These are phyloP conservation scores for Acidiella bohemica DNA, from an alignment of 495 filamentous ascomycete species.

Conservation along the genomic window DNA sequence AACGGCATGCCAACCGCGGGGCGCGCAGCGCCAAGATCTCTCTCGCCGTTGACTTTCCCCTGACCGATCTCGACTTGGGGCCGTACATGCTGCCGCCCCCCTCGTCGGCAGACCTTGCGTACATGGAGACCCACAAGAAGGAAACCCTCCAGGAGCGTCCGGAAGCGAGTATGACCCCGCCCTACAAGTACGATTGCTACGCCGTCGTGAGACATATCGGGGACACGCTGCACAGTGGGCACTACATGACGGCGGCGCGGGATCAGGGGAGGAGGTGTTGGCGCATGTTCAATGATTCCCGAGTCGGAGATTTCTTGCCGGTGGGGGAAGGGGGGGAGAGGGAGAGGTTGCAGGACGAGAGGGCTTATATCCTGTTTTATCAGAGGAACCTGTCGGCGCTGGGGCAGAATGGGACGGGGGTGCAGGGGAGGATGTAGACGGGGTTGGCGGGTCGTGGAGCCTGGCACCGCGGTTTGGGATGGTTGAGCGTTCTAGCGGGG, in stretches of 20 bases:
- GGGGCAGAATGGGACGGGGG: not conserved
- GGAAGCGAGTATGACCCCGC: constrained; percentile 43
- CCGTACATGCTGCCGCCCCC: constrained; percentile 39
- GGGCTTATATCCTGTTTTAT: constrained; percentile 54
- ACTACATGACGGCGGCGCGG: constrained; percentile 54
- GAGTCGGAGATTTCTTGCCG: constrained; percentile 41
- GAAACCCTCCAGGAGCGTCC: constrained; percentile 15
- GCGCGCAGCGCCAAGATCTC: constrained; percentile 44
- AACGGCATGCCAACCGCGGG: constrained; percentile 52
- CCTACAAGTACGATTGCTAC: constrained; percentile 60
- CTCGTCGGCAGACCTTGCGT: constrained; percentile 22
- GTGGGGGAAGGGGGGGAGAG: constrained; percentile 11
- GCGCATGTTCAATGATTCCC: constrained; percentile 53
- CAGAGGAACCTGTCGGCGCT: constrained; percentile 9
- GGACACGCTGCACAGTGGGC: constrained; percentile 47
- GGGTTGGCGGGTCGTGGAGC: no score
- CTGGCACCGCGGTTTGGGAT: no score
- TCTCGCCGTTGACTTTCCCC: constrained; percentile 54
- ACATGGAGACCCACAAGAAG: constrained; percentile 11
- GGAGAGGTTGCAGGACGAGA: constrained; percentile 42
- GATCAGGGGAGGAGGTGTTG: constrained; percentile 48
- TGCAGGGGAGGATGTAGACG: not conserved
- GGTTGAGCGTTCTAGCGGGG: no score
- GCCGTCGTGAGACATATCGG: constrained; percentile 58
- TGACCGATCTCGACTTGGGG: constrained; percentile 49